Base-by-base conservation (phyloP, 1,284 basidiomycete genomes). In the Xanthoconium separans region DNA sequence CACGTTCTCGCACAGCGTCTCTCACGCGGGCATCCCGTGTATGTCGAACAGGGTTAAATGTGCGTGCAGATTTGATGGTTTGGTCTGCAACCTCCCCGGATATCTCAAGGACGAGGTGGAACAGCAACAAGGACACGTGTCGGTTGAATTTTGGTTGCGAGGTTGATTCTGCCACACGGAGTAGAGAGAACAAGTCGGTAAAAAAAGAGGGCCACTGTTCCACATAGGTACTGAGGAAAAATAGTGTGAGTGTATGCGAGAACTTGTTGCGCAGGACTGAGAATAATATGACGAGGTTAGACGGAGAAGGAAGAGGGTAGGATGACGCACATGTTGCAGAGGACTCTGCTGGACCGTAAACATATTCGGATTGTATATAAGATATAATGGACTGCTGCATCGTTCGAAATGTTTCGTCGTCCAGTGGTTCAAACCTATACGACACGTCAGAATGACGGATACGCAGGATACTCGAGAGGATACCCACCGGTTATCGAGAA, bases 231-330 rank as follows among this genome's bases (percentile, higher is more conserved):
- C 89, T 89, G 47, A 98, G 82, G 75, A 99, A 96, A 71, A 99
- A 87, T 54, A 98, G 83, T 1, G 96, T 91, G 45, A 98, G 79
- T n/a, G 95, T 96, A 76, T 98, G 95, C 16, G 95, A 93, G 70
- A 98, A 92, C 74, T 99, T 99, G 81, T 99, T 99, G 68, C 95
- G 87, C 55, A 97, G 74, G 73, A 89, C 93, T 93, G 53, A 29
- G 50, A 40, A 39, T 33, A 37, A 27, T 7, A 49, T 11, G 37
- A 44, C 50, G 44, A 41, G 50, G 33, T 61, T 53, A 57, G 54
- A 55, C 33, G 49, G 31, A 40, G 29, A 33, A 44, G 9, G 6
- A 22, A 45, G 39, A 42, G 11, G 6, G 18, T 51, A 29, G 37
- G 36, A 58, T 33, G 30, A 78, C 91, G 70, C 68, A 91, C 91